phyloP scores from a whole-genome alignment of 2,329 filamentous ascomycete genomes.

The Leptographium wingfieldii region DNA sequence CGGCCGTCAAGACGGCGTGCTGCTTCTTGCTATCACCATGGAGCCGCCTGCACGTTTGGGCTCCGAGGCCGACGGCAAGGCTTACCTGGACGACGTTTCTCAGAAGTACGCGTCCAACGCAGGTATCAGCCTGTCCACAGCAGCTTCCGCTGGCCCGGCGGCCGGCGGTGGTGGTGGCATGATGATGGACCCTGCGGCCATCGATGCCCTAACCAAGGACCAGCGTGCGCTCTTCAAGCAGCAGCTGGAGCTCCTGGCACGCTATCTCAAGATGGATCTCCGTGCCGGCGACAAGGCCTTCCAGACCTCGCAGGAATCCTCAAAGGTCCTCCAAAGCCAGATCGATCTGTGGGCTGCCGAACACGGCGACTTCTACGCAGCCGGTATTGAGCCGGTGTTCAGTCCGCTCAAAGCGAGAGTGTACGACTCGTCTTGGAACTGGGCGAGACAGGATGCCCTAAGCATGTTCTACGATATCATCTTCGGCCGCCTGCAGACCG shows the following conservation, averaged over 20 bases:
- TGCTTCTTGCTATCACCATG: constrained; percentile 82
- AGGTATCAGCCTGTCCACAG: constrained; percentile 71
- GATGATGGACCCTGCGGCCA: constrained; percentile 99
- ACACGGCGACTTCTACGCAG: constrained; percentile 91
- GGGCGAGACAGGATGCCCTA: constrained; percentile 92
- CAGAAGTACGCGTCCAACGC: constrained; percentile 80
- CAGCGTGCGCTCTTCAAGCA: constrained; percentile 96
- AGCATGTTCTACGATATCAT: constrained; percentile 99
- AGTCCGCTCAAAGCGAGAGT: constrained; percentile 86
- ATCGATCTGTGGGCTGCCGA: constrained; percentile 90
- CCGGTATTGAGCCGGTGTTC: constrained; percentile 89
- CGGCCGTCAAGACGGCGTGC: constrained; percentile 81
- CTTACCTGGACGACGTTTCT: constrained; percentile 74
- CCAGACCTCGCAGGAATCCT: constrained; percentile 70
- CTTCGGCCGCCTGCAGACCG: constrained; percentile 81
- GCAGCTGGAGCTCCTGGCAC: constrained; percentile 85
- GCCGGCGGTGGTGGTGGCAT: constrained; percentile 68
- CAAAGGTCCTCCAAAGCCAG: constrained; percentile 80
- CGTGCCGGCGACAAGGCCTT: constrained; percentile 93
- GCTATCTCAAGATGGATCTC: constrained; percentile 95
- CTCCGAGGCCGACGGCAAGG: constrained; percentile 82
- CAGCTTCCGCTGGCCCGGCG: constrained; percentile 60
- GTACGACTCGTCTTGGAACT: constrained; percentile 99
- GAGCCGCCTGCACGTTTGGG: constrained; percentile 82
- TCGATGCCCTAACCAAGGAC: constrained; percentile 94